Evolutionary conservation across 2,329 filamentous ascomycete species (phyloP), one percentile per base, ranked within the genome.

Genomic region (Graphiopsis chlorocephala): DNA sequence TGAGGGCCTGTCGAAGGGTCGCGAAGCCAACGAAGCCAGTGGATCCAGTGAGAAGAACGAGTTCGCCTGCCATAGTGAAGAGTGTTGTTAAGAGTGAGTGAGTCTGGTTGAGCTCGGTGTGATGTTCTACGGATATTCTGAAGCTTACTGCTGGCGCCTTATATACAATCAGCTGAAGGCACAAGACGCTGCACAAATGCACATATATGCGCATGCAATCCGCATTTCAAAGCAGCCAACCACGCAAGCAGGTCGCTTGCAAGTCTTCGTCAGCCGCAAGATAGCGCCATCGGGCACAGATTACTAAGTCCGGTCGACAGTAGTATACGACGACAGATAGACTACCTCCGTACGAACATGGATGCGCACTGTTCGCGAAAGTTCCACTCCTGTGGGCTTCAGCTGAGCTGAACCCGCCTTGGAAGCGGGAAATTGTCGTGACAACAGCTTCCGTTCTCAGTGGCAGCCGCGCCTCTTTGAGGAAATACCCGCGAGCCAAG

Each of bases 21-120:
- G 66, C 66, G 53, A 69, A 72, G 31, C 72, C 70, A 75, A 74
- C 55, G 38, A 69, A 67, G 17, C 72, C 72, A 25, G 70, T 64
- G 15, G 59, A 63, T 4, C 72, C 71, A 12, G 71, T 73, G 58
- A 67, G 31, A 33, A 64, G 63, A 12, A 64, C n/a, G 56, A 64
- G 57, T 25, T 64, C 56, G 26, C 52, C 52, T 33, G 61, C 55
- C 61, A 63, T 63, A 14, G 15, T 50, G n/a, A 29, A 12, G 26
- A 31, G 3, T 29, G 26, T 28, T 53, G 26, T 20, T 28, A 26
- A 4, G 12, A 12, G 25, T 6, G 4, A 48, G 35, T n/a, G 23
- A 38, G 26, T 26, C 17, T 56, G 28, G 5, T 14, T 38, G 29
- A 15, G 31, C 2, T 3, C 14, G 20, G 31, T 25, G 53, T 35